Evolutionary conservation across 192 early-diverging fungal genomes (phyloP).

Genomic region (Linnemannia schmuckeri): DNA sequence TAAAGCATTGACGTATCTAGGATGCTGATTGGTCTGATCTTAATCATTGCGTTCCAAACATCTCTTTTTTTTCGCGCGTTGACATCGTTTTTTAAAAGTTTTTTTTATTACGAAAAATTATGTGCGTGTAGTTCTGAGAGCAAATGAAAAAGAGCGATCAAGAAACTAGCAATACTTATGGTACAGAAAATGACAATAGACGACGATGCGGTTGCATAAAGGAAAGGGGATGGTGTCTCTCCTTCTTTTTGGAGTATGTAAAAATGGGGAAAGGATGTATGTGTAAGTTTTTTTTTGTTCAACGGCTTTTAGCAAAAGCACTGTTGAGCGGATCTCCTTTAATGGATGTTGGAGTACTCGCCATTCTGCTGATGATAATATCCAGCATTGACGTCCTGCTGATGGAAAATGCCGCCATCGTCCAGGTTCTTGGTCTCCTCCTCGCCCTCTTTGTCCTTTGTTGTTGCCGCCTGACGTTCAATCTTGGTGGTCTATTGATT

Average conservation of each 20-base stretch:
- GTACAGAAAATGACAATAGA: conserved; percentile 5
- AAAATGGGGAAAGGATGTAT: background rate
- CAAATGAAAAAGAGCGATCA: conserved; percentile 1
- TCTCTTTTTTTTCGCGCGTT: background rate
- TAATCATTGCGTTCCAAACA: background rate
- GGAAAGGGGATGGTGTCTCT: conserved; percentile 9
- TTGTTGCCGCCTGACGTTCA: conserved; percentile 59
- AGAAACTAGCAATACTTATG: background rate
- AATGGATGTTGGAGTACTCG: conserved; percentile 42
- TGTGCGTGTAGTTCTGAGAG: conserved; percentile 3
- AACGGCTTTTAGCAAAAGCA: background rate
- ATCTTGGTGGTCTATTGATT: conserved; percentile 64
- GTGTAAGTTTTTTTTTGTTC: background rate
- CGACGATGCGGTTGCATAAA: conserved; percentile 3
- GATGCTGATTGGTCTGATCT: conserved; percentile 22
- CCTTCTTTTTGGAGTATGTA: background rate
- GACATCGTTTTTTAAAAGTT: background rate
- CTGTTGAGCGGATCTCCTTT: background rate
- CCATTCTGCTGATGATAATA: conserved; percentile 42
- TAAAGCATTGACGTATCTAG: conserved; percentile 33
- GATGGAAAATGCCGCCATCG: conserved; percentile 33
- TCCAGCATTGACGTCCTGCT: conserved; percentile 44
- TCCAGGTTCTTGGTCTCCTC: conserved; percentile 36
- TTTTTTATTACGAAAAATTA: background rate
- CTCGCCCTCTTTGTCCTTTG: conserved; percentile 67